These are phyloP conservation scores for Pythium volutum DNA, from an alignment of 352 stramenopile genomes.

Conservation along the genomic window DNA sequence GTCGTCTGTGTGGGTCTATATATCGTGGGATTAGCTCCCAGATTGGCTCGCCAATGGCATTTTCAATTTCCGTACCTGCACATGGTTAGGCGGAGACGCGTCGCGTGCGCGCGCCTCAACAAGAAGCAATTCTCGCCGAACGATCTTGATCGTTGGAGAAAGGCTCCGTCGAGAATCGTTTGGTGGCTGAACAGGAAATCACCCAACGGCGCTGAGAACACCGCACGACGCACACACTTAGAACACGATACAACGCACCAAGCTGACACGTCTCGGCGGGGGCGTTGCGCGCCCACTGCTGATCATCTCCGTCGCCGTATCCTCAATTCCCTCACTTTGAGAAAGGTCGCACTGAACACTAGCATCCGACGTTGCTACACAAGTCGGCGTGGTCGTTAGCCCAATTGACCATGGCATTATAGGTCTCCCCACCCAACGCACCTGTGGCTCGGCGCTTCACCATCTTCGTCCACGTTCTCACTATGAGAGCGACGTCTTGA, in stretches of 20 bases:
- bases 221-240: background rate
- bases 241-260: background rate
- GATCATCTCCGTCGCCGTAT: background rate
- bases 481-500: background rate
- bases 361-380: background rate
- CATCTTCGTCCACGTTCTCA: background rate
- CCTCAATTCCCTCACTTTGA: background rate
- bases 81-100: background rate
- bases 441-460: background rate
- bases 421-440: no score
- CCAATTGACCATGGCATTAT: background rate
- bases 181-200: background rate
- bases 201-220: background rate
- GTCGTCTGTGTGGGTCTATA: background rate
- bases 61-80: background rate
- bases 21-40: no score
- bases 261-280: background rate
- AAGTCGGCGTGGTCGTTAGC: background rate
- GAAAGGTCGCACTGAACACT: slow-evolving; percentile 18
- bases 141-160: slow-evolving; percentile 23
- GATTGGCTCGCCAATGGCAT: no score
- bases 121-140: slow-evolving; percentile 20
- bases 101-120: slow-evolving; percentile 9
- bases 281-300: background rate
- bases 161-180: slow-evolving; percentile 18